Base-by-base conservation (phyloP, 2,329 filamentous ascomycete species). In the Ophiostoma himal-ulmi region DNA sequence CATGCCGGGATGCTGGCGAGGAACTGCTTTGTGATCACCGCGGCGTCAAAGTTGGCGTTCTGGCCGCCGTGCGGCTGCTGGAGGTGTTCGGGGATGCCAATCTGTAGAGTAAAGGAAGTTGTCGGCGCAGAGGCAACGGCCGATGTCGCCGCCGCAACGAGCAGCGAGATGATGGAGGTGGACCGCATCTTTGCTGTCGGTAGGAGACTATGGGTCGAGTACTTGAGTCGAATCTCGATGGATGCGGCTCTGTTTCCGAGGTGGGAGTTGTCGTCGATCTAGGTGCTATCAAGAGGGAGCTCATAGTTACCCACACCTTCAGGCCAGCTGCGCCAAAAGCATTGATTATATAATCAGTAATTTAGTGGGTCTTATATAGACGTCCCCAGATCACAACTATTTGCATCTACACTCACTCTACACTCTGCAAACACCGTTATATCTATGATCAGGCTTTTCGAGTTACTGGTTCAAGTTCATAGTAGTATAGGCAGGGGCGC, bases 1-100 rank as follows among this genome's bases (percentile, higher is more conserved):
- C 86, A 86, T 75, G 89, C 82, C 30, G 89, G 89, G 69, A 89
- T 71, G 41, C 71, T 68, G 17, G 52, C 39, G 26, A 72, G 54
- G 2, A 73, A 68, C 22, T 39, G 41, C 67, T 69, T 57, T 37
- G 65, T 39, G 3, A 4, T 20, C 3, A 8, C 17, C 13, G 37
- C 41, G 8, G 36, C 60, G 11, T 68, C 71, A 2, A 70, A 39
- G 30, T 39, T 54, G 36, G 57, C 26, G 30, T 68, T 60, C 57
- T 70, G 54, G 37, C 65, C 69, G 3, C 67, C 41, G 34, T 52
- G 41, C 6, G 44, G 34, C 67, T 62, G 67, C 54, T 60, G 69
- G 20, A 69, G 30, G 62, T 68, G 37, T 6, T 14, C 57, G 14
- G 73, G 71, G 11, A 70, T 37, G 54, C 70, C 71, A 26, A 74